Evolutionary conservation across 2,329 filamentous ascomycete species (phyloP).

Genomic region (Talaromyces sp.): DNA sequence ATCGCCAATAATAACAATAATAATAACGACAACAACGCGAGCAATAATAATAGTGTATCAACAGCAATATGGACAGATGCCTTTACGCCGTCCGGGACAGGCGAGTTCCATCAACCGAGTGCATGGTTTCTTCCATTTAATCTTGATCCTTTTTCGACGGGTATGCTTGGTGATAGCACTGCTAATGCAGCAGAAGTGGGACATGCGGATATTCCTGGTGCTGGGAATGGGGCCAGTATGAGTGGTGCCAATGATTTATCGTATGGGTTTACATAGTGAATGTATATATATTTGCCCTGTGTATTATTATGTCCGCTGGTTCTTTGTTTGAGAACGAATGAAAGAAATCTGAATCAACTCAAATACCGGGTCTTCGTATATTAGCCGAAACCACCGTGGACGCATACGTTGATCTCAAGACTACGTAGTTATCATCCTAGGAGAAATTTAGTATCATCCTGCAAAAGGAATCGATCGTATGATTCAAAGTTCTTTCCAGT

Average conservation of each 20-base stretch:
- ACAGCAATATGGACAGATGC: slow-evolving; percentile 37
- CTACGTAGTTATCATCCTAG: not conserved
- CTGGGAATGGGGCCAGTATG: not conserved
- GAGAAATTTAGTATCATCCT: not conserved
- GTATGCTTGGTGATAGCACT: slow-evolving; percentile 14
- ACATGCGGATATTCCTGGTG: not conserved
- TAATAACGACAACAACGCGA: not conserved
- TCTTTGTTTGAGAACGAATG: too few relatives aligned
- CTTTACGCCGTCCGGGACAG: slow-evolving; percentile 36
- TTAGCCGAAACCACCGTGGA: too few relatives aligned
- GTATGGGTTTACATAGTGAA: not conserved
- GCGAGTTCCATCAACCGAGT: slow-evolving; percentile 49
- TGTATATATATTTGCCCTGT: not conserved
- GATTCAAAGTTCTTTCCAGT: too few relatives aligned
- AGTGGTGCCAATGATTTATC: slow-evolving; percentile 1
- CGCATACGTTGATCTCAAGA: too few relatives aligned
- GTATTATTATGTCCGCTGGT: not conserved
- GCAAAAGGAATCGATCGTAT: not conserved
- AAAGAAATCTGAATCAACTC: not conserved
- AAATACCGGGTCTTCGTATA: too few relatives aligned
- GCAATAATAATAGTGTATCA: slow-evolving; percentile 24
- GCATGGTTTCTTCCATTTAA: slow-evolving; percentile 96
- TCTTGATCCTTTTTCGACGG: slow-evolving; percentile 61
- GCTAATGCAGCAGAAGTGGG: not conserved
- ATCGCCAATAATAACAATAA: not conserved